Conservation (phyloP, 441 rosid genomes). For the Flueggea neowawraea region DNA sequence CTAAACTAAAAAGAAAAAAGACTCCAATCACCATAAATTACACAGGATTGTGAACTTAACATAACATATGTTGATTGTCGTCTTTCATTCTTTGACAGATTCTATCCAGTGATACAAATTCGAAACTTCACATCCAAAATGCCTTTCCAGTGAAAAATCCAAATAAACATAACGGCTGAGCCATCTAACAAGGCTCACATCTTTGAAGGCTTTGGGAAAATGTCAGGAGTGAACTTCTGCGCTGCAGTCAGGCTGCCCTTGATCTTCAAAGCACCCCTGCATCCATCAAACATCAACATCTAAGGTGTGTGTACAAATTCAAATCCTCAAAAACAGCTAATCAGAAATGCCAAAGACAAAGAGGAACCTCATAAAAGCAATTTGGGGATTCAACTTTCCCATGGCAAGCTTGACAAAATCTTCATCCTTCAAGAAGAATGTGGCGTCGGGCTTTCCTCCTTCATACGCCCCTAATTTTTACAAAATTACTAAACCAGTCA, state of each 20-base stretch:
- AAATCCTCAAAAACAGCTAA: not conserved
- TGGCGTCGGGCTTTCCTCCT: conserved; percentile 91
- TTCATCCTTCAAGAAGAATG: conserved; percentile 80
- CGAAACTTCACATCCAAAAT: not conserved
- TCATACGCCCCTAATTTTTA: conserved; percentile 57
- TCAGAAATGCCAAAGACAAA: too few relatives aligned
- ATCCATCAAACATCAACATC: conserved; percentile 17
- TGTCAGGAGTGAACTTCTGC: conserved; percentile 91
- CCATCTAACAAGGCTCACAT: conserved; percentile 37
- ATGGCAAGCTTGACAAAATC: conserved; percentile 87
- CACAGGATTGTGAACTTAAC: too few relatives aligned
- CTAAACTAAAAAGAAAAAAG: not conserved
- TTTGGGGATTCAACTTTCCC: conserved; percentile 92
- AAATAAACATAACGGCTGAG: not conserved
- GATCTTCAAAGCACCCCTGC: conserved; percentile 93
- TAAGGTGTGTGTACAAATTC: not conserved
- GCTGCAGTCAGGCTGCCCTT: conserved; percentile 96
- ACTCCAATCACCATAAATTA: too few relatives aligned
- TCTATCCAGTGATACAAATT: conserved; percentile 1
- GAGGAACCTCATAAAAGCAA: conserved; percentile 85
- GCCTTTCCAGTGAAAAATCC: not conserved
- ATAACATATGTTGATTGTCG: conserved; percentile 2
- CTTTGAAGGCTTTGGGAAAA: conserved; percentile 96
- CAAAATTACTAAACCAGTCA: not conserved
- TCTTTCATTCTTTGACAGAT: not conserved